phyloP scores from a whole-genome alignment of 495 filamentous ascomycete genomes.

The Talaromyces thailandensis region DNA sequence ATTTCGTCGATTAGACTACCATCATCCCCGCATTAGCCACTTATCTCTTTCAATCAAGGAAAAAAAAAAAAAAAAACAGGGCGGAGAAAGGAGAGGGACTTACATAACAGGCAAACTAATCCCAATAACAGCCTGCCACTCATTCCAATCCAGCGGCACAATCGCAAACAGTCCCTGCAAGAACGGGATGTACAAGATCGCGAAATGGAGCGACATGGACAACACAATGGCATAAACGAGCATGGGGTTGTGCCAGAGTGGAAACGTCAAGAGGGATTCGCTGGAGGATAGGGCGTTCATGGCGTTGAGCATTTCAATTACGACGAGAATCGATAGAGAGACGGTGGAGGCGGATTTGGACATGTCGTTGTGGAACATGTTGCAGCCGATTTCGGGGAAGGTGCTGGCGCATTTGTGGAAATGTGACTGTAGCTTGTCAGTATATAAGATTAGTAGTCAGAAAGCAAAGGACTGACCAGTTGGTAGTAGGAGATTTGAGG shows the following conservation, averaged over 20 bases:
- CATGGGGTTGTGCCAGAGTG: slow-evolving; percentile 94
- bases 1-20: slow-evolving; percentile 77
- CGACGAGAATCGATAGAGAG: slow-evolving; percentile 83
- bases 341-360: slow-evolving; percentile 91
- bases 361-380: slow-evolving; percentile 88
- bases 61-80: too few relatives aligned
- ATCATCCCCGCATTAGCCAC: neutral
- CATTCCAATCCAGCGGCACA: slow-evolving; percentile 73
- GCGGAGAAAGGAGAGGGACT: slow-evolving; percentile 26
- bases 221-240: slow-evolving; percentile 88
- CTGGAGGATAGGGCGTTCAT: slow-evolving; percentile 97
- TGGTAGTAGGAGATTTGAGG: slow-evolving; percentile 92
- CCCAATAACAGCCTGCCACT: slow-evolving; percentile 87
- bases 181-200: slow-evolving; percentile 84
- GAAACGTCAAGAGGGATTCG: slow-evolving; percentile 88
- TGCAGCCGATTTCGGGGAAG: slow-evolving; percentile 88
- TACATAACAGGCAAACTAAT: slow-evolving; percentile 94
- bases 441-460: neutral
- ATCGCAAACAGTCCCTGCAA: slow-evolving; percentile 87
- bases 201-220: slow-evolving; percentile 96
- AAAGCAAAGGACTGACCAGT: slow-evolving; percentile 40
- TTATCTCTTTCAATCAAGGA: too few relatives aligned
- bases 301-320: slow-evolving; percentile 99
- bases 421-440: slow-evolving; percentile 47
- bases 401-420: slow-evolving; percentile 85